Evolutionary conservation across 345 rosid genomes (phyloP).

Genomic region (Corchorus olitorius): DNA sequence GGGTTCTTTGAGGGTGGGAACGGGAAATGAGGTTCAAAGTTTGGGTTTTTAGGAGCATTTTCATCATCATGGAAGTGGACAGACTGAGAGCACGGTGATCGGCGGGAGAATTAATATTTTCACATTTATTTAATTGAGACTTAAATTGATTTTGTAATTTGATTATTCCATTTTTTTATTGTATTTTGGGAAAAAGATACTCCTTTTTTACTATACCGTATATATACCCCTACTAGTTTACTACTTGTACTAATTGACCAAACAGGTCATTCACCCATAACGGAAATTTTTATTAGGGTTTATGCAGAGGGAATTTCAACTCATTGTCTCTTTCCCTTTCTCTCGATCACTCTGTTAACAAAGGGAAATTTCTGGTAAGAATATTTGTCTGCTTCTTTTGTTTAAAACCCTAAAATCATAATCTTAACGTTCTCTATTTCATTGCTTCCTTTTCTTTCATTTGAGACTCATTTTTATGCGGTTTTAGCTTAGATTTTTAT

Average conservation of each 20-base stretch:
- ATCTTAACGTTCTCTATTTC: neutral
- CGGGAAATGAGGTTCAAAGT: constrained; percentile 12
- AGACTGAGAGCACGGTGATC: neutral
- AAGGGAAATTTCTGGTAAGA: constrained; percentile 1
- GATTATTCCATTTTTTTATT: too few species aligned
- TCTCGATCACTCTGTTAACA: neutral
- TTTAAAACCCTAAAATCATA: neutral
- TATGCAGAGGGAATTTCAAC: neutral
- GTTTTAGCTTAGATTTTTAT: constrained; percentile 3
- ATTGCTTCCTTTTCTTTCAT: neutral
- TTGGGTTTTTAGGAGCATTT: constrained; percentile 29
- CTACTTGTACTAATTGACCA: neutral
- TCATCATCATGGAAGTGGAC: neutral
- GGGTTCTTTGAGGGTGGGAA: neutral
- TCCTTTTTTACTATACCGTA: too few species aligned
- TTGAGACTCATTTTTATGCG: neutral
- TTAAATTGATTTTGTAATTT: too few species aligned
- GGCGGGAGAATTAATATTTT: too few species aligned
- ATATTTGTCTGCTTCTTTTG: neutral
- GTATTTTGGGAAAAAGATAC: too few species aligned
- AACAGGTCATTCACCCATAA: neutral
- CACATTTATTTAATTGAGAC: too few species aligned
- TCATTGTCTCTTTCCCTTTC: neutral
- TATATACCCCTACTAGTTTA: too few species aligned
- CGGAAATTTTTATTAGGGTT: constrained; percentile 7